These are phyloP conservation scores for Malus hybrid DNA, from an alignment of 331 rosid species.

Conservation along the genomic window DNA sequence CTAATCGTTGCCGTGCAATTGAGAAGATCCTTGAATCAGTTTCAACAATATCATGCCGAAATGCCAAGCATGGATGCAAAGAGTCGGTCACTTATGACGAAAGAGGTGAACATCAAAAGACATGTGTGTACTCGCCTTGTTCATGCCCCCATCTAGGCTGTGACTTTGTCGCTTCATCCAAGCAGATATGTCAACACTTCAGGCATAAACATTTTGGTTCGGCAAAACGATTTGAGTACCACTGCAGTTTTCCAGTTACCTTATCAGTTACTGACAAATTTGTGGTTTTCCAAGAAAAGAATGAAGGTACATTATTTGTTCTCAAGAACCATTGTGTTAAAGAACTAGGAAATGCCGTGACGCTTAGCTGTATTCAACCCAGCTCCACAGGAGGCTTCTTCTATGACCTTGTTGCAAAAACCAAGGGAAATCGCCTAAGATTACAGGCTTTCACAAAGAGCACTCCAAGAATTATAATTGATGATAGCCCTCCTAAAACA, in stretches of 20 bases:
- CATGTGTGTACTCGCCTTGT: background rate
- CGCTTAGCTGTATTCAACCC: slow-evolving; percentile 43
- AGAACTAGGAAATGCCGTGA: slow-evolving; percentile 32
- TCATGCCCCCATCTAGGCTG: slow-evolving; percentile 1
- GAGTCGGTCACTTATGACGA: background rate
- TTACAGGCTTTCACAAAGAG: slow-evolving; percentile 31
- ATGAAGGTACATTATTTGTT: slow-evolving; percentile 39
- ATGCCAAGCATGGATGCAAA: background rate
- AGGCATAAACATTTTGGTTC: no score
- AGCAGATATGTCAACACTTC: background rate
- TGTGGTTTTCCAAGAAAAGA: background rate
- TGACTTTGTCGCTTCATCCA: background rate
- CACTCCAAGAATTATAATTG: background rate
- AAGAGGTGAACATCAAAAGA: background rate
- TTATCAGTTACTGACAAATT: background rate
- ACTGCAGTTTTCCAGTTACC: background rate
- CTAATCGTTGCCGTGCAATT: background rate
- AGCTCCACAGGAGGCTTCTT: slow-evolving; percentile 13
- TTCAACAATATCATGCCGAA: background rate
- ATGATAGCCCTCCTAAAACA: slow-evolving; percentile 6
- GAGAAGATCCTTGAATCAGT: background rate
- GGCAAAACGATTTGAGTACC: background rate
- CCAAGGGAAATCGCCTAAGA: slow-evolving; percentile 19
- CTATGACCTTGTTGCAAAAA: slow-evolving; percentile 40
- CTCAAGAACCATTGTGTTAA: slow-evolving; percentile 22